A percentile compares a stretch with the other conserved stretches of the same genome.
These are phyloP conservation scores for Talaromyces pinophilus DNA, from an alignment of 2,329 filamentous ascomycete genomes.

Conservation along the genomic window DNA sequence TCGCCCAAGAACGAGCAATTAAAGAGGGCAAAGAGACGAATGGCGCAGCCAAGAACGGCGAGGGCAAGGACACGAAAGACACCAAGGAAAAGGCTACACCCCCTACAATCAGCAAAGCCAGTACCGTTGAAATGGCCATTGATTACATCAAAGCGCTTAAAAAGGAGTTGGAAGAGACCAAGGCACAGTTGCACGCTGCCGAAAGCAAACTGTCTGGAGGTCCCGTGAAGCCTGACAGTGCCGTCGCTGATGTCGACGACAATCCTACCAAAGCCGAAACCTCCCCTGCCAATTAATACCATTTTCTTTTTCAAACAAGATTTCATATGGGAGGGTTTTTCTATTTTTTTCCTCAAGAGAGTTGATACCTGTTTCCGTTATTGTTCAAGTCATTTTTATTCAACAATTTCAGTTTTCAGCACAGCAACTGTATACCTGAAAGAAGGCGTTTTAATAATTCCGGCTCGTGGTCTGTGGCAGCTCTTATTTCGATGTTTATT, in stretches of 20 bases:
- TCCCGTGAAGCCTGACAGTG: not conserved
- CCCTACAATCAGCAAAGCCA: constrained; percentile 84
- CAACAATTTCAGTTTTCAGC: not conserved
- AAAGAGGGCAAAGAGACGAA: constrained; percentile 40
- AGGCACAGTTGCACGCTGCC: constrained; percentile 63
- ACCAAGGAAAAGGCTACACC: constrained; percentile 43
- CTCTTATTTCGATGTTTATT: not conserved
- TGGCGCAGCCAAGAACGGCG: constrained; percentile 47
- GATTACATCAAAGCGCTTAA: constrained; percentile 89
- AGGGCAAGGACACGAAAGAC: constrained; percentile 45
- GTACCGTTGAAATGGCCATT: constrained; percentile 95
- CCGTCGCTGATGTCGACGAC: not conserved
- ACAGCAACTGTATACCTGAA: constrained; percentile 9
- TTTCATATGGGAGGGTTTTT: not conserved
- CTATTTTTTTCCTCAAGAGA: not conserved
- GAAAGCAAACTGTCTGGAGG: constrained; percentile 58
- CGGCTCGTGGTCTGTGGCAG: not conserved
- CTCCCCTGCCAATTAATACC: constrained; percentile 1
- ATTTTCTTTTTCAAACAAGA: not conserved
- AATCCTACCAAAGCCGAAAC: not conserved
- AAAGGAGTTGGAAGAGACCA: constrained; percentile 67
- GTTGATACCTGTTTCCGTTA: not conserved
- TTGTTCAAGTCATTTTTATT: not conserved
- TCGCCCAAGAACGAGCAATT: constrained; percentile 44
- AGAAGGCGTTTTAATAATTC: not conserved